A percentile compares a stretch with the other conserved stretches of the same genome.
phyloP scores from a whole-genome alignment of 2,329 filamentous ascomycete species.

The Colletotrichum musae region DNA sequence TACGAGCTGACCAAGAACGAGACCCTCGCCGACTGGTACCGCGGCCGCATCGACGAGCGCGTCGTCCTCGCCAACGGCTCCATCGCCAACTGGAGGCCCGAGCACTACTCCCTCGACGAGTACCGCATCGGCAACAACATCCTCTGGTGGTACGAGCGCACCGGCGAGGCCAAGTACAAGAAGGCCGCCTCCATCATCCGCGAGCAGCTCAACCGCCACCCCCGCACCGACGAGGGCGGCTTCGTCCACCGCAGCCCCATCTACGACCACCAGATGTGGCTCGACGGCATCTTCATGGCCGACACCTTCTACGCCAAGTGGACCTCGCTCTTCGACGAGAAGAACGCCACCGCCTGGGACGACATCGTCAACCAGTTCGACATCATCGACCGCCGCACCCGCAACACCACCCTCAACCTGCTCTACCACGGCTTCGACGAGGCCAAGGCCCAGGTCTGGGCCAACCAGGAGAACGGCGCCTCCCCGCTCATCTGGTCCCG shows the following conservation, averaged over 20 bases:
- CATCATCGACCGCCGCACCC: conserved; percentile 60
- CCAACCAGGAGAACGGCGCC: conserved; percentile 63
- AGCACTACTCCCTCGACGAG: conserved; percentile 66
- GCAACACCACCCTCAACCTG: conserved; percentile 56
- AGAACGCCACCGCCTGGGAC: conserved; percentile 59
- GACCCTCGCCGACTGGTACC: conserved; percentile 60
- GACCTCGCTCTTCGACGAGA: conserved; percentile 54
- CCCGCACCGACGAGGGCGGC: conserved; percentile 65
- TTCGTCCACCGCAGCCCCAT: conserved; percentile 65
- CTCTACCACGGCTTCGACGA: conserved; percentile 70
- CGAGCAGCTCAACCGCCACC: conserved; percentile 63
- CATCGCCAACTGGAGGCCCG: conserved; percentile 46
- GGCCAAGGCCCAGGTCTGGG: conserved; percentile 64
- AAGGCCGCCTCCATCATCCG: conserved; percentile 62
- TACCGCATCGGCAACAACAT: conserved; percentile 68
- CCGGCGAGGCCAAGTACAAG: conserved; percentile 64
- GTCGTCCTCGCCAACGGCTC: conserved; percentile 63
- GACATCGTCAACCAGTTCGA: conserved; percentile 62
- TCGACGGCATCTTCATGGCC: conserved; percentile 69
- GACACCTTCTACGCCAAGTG: conserved; percentile 60
- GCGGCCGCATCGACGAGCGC: conserved; percentile 59
- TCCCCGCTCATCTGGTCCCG: conserved; percentile 68
- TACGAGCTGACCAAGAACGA: conserved; percentile 61
- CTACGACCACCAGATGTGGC: conserved; percentile 70
- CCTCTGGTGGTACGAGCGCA: conserved; percentile 64